phyloP scores from a whole-genome alignment of 345 rosid species.

The Linum tenue region DNA sequence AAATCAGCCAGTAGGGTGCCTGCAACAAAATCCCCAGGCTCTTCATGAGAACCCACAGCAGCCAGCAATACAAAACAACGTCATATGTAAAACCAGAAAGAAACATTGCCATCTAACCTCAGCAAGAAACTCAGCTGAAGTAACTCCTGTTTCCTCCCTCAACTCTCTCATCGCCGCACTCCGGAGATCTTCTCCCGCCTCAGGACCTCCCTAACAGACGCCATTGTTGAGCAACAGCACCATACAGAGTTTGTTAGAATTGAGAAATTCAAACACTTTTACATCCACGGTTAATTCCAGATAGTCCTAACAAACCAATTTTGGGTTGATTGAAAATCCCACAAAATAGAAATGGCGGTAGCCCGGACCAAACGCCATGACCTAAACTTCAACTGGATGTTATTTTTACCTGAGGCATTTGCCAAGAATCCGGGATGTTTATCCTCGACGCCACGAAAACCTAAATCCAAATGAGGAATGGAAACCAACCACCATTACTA shows the following conservation, averaged over 20 bases:
- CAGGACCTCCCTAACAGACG: neutral
- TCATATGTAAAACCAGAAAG: neutral
- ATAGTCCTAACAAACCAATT: neutral
- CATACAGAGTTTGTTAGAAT: neutral
- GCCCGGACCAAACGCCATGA: neutral
- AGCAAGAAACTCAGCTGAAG: conserved; percentile 4
- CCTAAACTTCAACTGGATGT: neutral
- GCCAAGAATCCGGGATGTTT: conserved; percentile 19
- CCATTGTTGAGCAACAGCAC: neutral
- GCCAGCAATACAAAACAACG: neutral
- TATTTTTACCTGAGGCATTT: conserved; percentile 25
- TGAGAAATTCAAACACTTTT: neutral
- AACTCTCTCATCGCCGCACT: conserved; percentile 3
- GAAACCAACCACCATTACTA: conserved; percentile 2
- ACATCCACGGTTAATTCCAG: neutral
- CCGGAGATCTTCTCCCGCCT: conserved; percentile 4
- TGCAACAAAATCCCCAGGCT: conserved; percentile 11
- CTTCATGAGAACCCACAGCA: conserved; percentile 9
- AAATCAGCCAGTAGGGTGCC: conserved; percentile 73
- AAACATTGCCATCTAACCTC: neutral
- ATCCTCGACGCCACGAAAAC: conserved; percentile 20
- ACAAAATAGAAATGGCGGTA: neutral
- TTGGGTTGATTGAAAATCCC: neutral
- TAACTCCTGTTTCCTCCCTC: conserved; percentile 9
- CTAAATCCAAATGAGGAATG: conserved; percentile 2